Evolutionary conservation across 495 filamentous ascomycete species (phyloP).

Genomic region (Bacidia gigantensis): DNA sequence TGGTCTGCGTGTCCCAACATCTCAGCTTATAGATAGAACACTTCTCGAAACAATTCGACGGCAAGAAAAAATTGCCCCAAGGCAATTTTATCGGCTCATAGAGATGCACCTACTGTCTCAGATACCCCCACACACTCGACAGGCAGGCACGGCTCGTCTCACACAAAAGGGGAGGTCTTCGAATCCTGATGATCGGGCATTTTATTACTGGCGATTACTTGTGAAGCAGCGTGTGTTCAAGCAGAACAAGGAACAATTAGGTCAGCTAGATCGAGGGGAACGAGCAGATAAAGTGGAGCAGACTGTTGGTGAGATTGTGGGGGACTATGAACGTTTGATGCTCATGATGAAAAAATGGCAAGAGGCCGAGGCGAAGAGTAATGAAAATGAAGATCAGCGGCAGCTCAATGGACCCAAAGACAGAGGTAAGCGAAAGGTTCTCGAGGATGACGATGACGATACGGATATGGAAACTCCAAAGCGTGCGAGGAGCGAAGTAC

Average conservation of each 20-base stretch:
- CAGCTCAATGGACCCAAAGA: conserved; percentile 7
- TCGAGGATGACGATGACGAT: conserved; percentile 13
- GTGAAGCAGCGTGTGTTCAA: conserved; percentile 71
- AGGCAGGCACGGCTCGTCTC: conserved; percentile 37
- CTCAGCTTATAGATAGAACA: conserved; percentile 45
- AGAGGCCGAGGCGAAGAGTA: conserved; percentile 16
- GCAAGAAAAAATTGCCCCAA: conserved; percentile 60
- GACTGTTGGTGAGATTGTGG: conserved; percentile 60
- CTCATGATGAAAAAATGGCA: conserved; percentile 33
- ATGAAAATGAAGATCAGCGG: conserved; percentile 1
- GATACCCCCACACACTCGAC: conserved; percentile 50
- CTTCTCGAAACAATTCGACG: conserved; percentile 46
- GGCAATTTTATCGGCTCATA: conserved; percentile 76
- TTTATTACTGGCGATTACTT: conserved; percentile 70
- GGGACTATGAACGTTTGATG: conserved; percentile 64
- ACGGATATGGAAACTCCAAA: conserved; percentile 5
- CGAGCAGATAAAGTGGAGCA: conserved; percentile 71
- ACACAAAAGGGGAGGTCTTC: conserved; percentile 40
- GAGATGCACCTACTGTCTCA: conserved; percentile 79
- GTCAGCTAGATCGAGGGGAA: conserved; percentile 63
- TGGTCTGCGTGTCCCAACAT: conserved; percentile 40
- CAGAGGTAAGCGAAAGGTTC: conserved; percentile 16
- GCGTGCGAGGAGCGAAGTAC: conserved; percentile 3
- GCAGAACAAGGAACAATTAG: conserved; percentile 61
- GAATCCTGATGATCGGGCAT: conserved; percentile 45